Base-by-base conservation (phyloP, 192 early-diverging fungal species). In the Podila verticillata region DNA sequence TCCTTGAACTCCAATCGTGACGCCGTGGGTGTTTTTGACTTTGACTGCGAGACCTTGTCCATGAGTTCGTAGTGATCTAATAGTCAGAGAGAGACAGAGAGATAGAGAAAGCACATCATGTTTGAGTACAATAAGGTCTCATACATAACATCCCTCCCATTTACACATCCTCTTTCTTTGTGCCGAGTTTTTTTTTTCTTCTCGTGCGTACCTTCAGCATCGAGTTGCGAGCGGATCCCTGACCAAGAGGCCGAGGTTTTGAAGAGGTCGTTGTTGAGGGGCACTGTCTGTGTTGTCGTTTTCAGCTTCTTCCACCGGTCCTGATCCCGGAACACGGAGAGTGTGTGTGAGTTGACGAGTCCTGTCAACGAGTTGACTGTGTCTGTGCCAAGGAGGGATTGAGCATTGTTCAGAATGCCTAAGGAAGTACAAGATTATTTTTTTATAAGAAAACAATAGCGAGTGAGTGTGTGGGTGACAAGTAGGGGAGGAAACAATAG, bases 291-390 rank as follows among this genome's bases (percentile, higher is more conserved):
- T 57, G 51, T 4, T 19, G 64, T 58, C 19, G 56, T 22, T 47
- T 66, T 58, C 64, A 87, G 34, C 24, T 66, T 66, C 31, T 84
- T 78, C 87, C 87, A 88, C 17, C 82, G 72, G 17, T 74, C 68
- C 31, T 86, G 83, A 62, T 86, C 87, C 61, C 83, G 84, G 65
- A 88, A 86, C 8, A 88, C 60, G 5, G 83, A 66, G 7, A 88
- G 57, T 49, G 83, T 86, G 24, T 74, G 72, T 51, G 87, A 78
- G 35, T 81, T 81, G 47, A 88, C 74, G 30, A 88, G 84, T 66
- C 74, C 77, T 65, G 84, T 62, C 32, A 72, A 65, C 2, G 70
- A 68, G 61, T 68, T 72, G 54, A 68, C 61, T 17, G 77, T 65
- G 10, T 80, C 70, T 28, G 65, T 2, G 32, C 77, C 77, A 22